Base-by-base conservation (phyloP, 148 eudicot species). In the Rhododendron simsii region DNA sequence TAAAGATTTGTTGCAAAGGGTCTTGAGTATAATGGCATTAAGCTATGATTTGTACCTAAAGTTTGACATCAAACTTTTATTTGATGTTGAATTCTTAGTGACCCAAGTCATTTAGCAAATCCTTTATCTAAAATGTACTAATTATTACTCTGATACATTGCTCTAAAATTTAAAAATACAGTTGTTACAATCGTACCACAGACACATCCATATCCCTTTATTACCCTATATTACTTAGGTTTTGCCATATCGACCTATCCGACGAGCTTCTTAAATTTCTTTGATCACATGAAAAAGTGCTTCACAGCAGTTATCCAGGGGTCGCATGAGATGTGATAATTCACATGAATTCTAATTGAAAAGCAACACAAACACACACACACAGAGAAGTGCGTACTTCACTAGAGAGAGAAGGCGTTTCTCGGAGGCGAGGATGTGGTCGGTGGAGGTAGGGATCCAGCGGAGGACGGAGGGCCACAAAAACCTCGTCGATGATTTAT, bases 331-430 rank as follows among this genome's bases (percentile, higher is more conserved):
- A 69, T 69, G 12, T 12, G 37, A 28, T 12, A 69, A 69, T 69
- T 69, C 75, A 14, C 37, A 28, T 28, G 39, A 69, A 28, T 69
- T 69, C 5, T 4, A 69, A 69, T 69, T 28, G 37, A 69, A 59
- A 23, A 63, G 12, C 30, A 63, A 59, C 7, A 55, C 2, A 21
- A 28, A 55, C 2, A 55, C 61, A 55, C 20, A 16, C 16, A n/a
- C n/a, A 9, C 0, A 65, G 30, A n/a, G 69, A 65, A 81, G 86
- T 61, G 41, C 82, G 41, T 7, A 96, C 99, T 89, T 97, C 91
- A 97, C 91, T 55, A 94, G 67, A 51, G 98, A 94, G 57, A 97
- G 98, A n/a, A 97, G 98, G 84, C 98, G 98, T 45, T 87, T 79
- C 84, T 87, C 88, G 57, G 88, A 78, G 57, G 86, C 92, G 87